phyloP scores from a whole-genome alignment of 768 basidiomycete species.

The Psilocybe cyanescens region DNA sequence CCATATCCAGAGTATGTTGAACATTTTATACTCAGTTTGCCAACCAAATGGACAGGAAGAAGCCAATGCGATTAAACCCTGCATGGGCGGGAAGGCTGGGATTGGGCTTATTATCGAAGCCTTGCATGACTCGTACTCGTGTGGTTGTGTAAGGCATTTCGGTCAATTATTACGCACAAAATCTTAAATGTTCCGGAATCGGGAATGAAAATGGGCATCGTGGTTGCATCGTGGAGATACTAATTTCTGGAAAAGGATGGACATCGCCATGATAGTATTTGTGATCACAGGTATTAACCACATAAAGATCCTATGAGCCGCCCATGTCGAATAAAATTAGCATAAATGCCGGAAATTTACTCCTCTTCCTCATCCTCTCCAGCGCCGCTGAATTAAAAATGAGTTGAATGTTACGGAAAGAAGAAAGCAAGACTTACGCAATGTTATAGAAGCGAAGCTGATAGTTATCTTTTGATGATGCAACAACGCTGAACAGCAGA shows the following conservation, averaged over 20 bases:
- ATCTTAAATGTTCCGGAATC: too few species aligned
- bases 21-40: background rate
- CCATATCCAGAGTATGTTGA: constrained; percentile 16
- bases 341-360: constrained; percentile 66
- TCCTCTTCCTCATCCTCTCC: constrained; percentile 44
- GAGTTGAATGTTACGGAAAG: constrained; percentile 3
- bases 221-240: too few species aligned
- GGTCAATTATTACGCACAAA: too few species aligned
- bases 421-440: constrained; percentile 53
- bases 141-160: too few species aligned
- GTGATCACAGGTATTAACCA: constrained; percentile 46
- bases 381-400: constrained; percentile 27
- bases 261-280: constrained; percentile 45
- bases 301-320: constrained; percentile 41
- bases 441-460: constrained; percentile 96
- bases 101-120: too few species aligned
- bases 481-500: constrained; percentile 69
- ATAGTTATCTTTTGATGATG: constrained; percentile 91
- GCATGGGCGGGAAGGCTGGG: too few species aligned
- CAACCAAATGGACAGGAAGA: constrained; percentile 31
- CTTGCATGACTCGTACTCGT: too few species aligned
- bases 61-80: constrained; percentile 35
- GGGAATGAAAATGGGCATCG: too few species aligned
- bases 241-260: too few species aligned
- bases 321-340: constrained; percentile 68